phyloP scores from a whole-genome alignment of 2,329 filamentous ascomycete species.

The Cytospora mali region DNA sequence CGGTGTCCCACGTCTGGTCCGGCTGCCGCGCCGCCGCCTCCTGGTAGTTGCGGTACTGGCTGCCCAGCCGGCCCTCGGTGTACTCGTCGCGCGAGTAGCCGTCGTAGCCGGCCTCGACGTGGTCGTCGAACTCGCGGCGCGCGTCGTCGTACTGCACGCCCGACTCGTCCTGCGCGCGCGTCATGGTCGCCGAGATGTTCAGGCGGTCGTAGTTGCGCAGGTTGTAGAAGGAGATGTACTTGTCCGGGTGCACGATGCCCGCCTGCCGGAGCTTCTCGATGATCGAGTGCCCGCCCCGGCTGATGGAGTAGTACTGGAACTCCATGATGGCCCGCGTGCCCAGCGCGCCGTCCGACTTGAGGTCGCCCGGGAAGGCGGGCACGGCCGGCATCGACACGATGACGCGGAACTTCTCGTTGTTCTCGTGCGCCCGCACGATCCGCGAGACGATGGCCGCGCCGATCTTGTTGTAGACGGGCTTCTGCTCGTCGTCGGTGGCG shows the following conservation, averaged over 20 bases:
- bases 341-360: constrained; percentile 71
- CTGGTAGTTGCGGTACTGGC: constrained; percentile 72
- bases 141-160: constrained; percentile 71
- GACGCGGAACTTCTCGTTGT: constrained; percentile 70
- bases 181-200: constrained; percentile 68
- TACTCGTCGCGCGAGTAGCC: constrained; percentile 38
- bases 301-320: constrained; percentile 81
- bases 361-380: constrained; percentile 80
- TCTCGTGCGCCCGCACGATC: constrained; percentile 69
- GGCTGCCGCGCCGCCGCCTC: constrained; percentile 61
- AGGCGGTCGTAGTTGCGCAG: constrained; percentile 83
- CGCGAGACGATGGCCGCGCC: constrained; percentile 78
- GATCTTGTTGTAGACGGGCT: constrained; percentile 75
- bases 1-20: constrained; percentile 69
- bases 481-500: constrained; percentile 69
- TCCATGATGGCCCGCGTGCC: constrained; percentile 87
- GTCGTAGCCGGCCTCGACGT: constrained; percentile 51
- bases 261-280: constrained; percentile 68
- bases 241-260: constrained; percentile 67
- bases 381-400: constrained; percentile 79
- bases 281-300: constrained; percentile 75
- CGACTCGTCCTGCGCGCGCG: constrained; percentile 59
- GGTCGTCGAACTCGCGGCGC: constrained; percentile 63
- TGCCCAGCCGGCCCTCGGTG: constrained; percentile 39
- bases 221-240: constrained; percentile 85